A percentile compares a stretch with the other conserved stretches of the same genome.
Evolutionary conservation across 768 basidiomycete genomes (phyloP).

Genomic region (Psilocybe cubensis): DNA sequence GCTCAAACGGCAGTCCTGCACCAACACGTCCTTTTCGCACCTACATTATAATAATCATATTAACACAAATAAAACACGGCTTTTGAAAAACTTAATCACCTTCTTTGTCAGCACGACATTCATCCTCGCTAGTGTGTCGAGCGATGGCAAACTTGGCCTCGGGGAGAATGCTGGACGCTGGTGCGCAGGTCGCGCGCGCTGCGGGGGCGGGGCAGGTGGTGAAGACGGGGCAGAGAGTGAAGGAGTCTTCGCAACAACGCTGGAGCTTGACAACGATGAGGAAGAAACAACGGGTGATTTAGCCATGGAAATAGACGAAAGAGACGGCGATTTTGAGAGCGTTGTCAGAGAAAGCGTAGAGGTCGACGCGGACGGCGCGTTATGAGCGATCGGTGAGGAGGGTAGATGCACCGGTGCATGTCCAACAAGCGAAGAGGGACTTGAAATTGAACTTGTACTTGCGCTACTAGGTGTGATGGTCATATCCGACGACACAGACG

Average conservation of each 20-base stretch:
- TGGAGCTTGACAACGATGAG: not conserved
- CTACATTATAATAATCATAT: conserved; percentile 28
- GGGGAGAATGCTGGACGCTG: conserved; percentile 50
- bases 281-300: not conserved
- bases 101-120: conserved; percentile 49
- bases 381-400: not conserved
- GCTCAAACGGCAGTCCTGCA: conserved; percentile 54
- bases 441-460: not conserved
- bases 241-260: not conserved
- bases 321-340: not conserved
- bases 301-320: not conserved
- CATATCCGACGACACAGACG: not conserved
- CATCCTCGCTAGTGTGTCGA: conserved; percentile 53
- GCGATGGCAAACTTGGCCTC: conserved; percentile 55
- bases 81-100: conserved; percentile 29
- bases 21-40: conserved; percentile 56
- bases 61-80: not conserved
- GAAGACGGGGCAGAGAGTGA: conserved; percentile 12
- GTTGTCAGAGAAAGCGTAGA: not conserved
- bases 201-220: conserved; percentile 14
- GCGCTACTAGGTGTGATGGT: not conserved
- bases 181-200: conserved; percentile 36
- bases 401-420: not conserved
- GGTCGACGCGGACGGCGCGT: not conserved
- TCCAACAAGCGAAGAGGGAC: not conserved